These are phyloP conservation scores for Themeda triandra DNA, from an alignment of 176 grass and related monocot species.

Conservation along the genomic window DNA sequence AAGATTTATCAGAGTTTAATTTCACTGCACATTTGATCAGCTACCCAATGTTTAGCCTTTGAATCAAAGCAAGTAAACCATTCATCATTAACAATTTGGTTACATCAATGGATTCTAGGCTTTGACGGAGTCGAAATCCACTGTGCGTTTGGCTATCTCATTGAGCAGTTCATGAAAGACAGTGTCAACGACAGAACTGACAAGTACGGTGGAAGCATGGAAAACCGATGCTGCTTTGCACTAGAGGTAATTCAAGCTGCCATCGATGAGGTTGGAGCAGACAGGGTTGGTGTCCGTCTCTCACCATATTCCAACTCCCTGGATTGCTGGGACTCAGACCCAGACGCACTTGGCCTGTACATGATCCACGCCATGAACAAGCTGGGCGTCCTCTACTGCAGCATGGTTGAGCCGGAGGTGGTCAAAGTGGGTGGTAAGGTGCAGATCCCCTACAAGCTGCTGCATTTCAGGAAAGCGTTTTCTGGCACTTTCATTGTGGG, in stretches of 20 bases:
- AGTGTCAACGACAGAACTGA: constrained; percentile 37
- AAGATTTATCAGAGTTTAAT: not conserved
- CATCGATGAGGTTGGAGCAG: constrained; percentile 22
- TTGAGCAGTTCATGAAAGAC: constrained; percentile 51
- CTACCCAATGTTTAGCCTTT: not conserved
- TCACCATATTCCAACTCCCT: constrained; percentile 39
- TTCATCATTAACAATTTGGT: not conserved
- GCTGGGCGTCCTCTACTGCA: constrained; percentile 40
- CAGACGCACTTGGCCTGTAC: constrained; percentile 37
- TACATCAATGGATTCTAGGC: not conserved
- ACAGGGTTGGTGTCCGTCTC: constrained; percentile 27
- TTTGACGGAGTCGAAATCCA: constrained; percentile 52
- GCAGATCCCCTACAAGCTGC: constrained; percentile 33
- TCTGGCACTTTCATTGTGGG: constrained; percentile 37
- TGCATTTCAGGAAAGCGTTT: constrained; percentile 45
- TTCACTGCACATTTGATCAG: not conserved
- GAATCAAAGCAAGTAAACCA: not conserved
- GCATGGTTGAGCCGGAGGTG: constrained; percentile 41
- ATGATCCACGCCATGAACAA: constrained; percentile 40
- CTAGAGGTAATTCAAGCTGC: constrained; percentile 40
- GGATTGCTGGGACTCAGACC: constrained; percentile 43
- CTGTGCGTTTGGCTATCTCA: constrained; percentile 38
- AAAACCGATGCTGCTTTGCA: constrained; percentile 32
- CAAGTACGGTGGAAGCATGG: constrained; percentile 29
- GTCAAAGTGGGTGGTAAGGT: constrained; percentile 26